phyloP scores from a whole-genome alignment of 2,329 filamentous ascomycete genomes.

The Trichoderma sp. region DNA sequence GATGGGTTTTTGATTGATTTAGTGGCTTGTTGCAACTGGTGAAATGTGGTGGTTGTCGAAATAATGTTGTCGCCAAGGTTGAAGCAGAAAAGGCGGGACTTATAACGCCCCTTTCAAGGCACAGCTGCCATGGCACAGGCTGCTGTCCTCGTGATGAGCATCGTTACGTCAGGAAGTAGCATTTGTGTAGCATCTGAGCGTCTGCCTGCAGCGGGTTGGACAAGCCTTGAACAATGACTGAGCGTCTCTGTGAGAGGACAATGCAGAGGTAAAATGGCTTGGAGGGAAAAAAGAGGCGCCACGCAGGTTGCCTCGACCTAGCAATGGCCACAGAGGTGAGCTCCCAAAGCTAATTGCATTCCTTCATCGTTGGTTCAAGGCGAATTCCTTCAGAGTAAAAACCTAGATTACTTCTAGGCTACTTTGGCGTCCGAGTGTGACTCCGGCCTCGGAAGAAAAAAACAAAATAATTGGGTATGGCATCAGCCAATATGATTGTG shows the following conservation, averaged over 20 bases:
- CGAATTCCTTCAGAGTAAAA: neutral
- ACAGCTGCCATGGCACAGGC: slow-evolving; percentile 2
- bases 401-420: neutral
- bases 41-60: neutral
- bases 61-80: neutral
- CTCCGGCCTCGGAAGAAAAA: neutral
- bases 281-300: neutral
- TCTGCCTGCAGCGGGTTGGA: neutral
- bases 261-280: neutral
- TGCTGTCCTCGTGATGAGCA: slow-evolving; percentile 15
- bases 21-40: neutral
- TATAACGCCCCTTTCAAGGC: slow-evolving; percentile 10
- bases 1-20: neutral
- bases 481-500: neutral
- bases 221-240: neutral
- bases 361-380: neutral
- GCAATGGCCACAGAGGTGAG: neutral
- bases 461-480: neutral
- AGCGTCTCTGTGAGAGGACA: slow-evolving; percentile 9
- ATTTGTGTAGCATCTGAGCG: slow-evolving; percentile 11
- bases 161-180: slow-evolving; percentile 20
- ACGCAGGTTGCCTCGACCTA: neutral
- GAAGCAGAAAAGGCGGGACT: neutral
- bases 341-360: neutral
- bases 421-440: neutral